These are phyloP conservation scores for Leishmania aethiopica DNA, from an alignment of 208 protist genomes.

Conservation along the genomic window DNA sequence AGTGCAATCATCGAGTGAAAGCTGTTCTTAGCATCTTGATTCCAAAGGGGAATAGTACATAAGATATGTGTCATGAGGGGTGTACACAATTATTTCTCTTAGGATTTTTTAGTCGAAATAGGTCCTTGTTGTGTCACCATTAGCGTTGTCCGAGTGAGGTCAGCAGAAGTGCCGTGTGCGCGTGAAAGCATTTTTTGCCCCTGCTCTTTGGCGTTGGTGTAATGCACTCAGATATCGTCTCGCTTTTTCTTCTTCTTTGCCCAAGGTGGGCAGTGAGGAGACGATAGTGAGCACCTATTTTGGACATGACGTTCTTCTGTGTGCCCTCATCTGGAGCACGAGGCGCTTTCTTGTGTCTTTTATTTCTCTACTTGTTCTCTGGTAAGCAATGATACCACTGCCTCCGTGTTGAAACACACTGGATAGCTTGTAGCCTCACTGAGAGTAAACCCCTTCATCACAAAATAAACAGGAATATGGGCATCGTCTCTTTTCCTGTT, in stretches of 20 bases:
- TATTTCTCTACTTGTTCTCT: slow-evolving; percentile 19
- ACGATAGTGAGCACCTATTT: neutral
- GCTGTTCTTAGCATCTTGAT: neutral
- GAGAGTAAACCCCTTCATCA: neutral
- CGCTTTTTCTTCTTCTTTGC: neutral
- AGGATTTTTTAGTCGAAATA: slow-evolving; percentile 19
- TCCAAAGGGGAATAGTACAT: slow-evolving; percentile 7
- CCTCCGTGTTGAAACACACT: neutral
- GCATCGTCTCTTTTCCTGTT: neutral
- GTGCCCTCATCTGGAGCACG: neutral
- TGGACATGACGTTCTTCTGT: neutral
- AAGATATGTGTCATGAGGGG: neutral
- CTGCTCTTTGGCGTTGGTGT: slow-evolving; percentile 4
- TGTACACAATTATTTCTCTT: slow-evolving; percentile 15
- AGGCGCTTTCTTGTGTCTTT: neutral
- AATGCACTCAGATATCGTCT: slow-evolving; percentile 7
- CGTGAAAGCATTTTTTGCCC: neutral
- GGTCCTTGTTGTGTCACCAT: neutral
- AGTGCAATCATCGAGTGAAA: neutral
- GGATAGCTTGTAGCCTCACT: slow-evolving; percentile 2
- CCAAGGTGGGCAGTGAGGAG: neutral
- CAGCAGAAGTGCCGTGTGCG: neutral
- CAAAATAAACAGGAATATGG: neutral
- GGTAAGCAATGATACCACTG: neutral
- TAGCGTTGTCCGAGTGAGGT: neutral